Evolutionary conservation across 1,284 basidiomycete genomes (phyloP).

Genomic region (Microbotryomycetes sp.): DNA sequence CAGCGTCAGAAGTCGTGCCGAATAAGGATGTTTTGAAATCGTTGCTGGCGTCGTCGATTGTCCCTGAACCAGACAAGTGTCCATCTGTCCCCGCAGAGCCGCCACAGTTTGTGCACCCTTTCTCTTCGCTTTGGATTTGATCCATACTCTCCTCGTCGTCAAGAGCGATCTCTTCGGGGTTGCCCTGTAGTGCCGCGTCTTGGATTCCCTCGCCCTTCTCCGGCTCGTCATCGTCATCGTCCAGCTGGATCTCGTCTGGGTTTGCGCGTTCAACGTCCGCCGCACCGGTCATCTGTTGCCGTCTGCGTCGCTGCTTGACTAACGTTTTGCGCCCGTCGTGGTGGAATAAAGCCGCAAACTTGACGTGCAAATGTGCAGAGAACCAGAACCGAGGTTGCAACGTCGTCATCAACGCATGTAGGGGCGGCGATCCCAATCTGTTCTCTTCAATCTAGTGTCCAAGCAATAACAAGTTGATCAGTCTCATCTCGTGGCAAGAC

Average conservation of each 20-base stretch:
- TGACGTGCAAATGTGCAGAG: constrained; percentile 85
- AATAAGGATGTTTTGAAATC: constrained; percentile 33
- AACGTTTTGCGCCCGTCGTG: constrained; percentile 44
- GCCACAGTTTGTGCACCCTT: constrained; percentile 8
- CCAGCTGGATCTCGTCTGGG: constrained; percentile 61
- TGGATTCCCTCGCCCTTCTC: background rate
- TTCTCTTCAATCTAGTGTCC: constrained; percentile 56
- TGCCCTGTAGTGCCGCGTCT: background rate
- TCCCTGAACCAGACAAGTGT: background rate
- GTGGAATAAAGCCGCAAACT: constrained; percentile 58
- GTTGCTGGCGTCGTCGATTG: background rate
- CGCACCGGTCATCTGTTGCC: background rate
- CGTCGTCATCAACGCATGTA: constrained; percentile 65
- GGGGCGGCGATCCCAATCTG: constrained; percentile 78
- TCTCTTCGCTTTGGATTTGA: constrained; percentile 8
- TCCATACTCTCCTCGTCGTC: constrained; percentile 52
- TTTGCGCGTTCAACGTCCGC: constrained; percentile 40
- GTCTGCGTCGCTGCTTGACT: constrained; percentile 2
- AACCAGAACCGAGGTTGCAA: constrained; percentile 92
- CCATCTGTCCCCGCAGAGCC: background rate
- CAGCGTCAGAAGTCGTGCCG: constrained; percentile 31
- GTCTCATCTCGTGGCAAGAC: background rate
- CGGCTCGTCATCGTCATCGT: constrained; percentile 39
- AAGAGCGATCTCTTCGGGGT: constrained; percentile 64
- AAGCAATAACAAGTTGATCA: no score